Conservation (phyloP, 495 filamentous ascomycete species). For the Hyaloscypha hepaticicola region DNA sequence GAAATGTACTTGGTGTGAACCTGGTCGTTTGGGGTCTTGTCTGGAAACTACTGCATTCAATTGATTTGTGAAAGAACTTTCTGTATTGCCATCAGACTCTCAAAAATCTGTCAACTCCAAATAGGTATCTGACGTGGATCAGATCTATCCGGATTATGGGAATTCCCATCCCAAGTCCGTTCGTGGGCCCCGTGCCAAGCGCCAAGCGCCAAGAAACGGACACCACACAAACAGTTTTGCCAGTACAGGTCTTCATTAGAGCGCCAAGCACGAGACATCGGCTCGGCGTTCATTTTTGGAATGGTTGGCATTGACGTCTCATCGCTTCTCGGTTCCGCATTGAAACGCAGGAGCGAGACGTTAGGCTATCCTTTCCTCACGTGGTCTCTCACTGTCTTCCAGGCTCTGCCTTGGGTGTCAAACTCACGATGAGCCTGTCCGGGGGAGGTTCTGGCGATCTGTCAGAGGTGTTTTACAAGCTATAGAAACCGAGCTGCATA, state of each 20-base stretch:
- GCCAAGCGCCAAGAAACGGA: neutral
- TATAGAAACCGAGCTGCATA: neutral
- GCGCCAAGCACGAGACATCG: neutral
- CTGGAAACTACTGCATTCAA: neutral
- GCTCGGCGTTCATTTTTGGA: neutral
- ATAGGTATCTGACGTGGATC: neutral
- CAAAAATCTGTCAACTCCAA: too few relatives aligned
- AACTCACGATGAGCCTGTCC: constrained; percentile 3
- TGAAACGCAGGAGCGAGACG: neutral
- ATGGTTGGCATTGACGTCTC: constrained; percentile 1
- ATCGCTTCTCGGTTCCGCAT: neutral
- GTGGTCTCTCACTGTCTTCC: neutral
- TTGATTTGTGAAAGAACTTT: too few relatives aligned
- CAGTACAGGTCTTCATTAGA: neutral
- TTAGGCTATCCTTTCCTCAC: constrained; percentile 6
- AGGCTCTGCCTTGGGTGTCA: neutral
- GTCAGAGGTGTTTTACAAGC: constrained; percentile 12
- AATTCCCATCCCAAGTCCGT: neutral
- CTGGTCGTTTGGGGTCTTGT: neutral
- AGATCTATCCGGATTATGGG: neutral
- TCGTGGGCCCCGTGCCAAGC: neutral
- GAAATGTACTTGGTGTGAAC: neutral
- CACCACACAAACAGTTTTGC: neutral
- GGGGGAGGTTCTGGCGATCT: constrained; percentile 5
- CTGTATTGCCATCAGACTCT: too few relatives aligned